Evolutionary conservation across 2,329 filamentous ascomycete species (phyloP), one percentile per base, ranked within the genome.

Genomic region (Colletotrichum lentis): DNA sequence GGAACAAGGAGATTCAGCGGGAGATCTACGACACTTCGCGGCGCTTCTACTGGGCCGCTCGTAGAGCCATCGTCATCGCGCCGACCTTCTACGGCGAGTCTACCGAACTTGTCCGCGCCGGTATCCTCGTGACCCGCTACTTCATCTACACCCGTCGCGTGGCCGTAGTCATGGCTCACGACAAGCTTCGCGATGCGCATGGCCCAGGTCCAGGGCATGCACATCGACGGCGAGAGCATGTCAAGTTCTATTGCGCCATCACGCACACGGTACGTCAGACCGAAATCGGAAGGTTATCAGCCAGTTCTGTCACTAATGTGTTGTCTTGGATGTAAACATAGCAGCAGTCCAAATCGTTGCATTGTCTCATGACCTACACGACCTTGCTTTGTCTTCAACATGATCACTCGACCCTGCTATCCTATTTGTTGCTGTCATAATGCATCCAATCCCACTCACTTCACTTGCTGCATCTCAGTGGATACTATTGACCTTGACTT

Each of bases 181-280:
- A 76, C 76, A 4, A 78, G 79, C 67, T 80, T 81, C 50, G 80
- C 80, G 1, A 79, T 80, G 71, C 77, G 79, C 16, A 80, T 81
- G 77, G 80, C 80, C 5, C 78, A 80, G 64, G 79, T 78, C 0
- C 79, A 81, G 59, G 79, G 80, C 0, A 80, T 81, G 73, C 80
- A 81, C 61, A 78, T 81, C 24, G 80, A 81, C 66, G 80, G 80
- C 8, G 77, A 78, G 64, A n/a, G n/a, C n/a, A n/a, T n/a, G n/a
- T n/a, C n/a, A n/a, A n/a, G n/a, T n/a, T n/a, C n/a, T n/a, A n/a
- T n/a, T n/a, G n/a, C n/a, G n/a, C n/a, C n/a, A n/a, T n/a, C n/a
- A n/a, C n/a, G n/a, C n/a, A n/a, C n/a, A n/a, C n/a, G n/a, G n/a
- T n/a, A n/a, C n/a, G n/a, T n/a, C n/a, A n/a, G n/a, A n/a, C n/a